These are phyloP conservation scores for Pyronema omphalodes DNA, from an alignment of 495 filamentous ascomycete species.

Conservation along the genomic window DNA sequence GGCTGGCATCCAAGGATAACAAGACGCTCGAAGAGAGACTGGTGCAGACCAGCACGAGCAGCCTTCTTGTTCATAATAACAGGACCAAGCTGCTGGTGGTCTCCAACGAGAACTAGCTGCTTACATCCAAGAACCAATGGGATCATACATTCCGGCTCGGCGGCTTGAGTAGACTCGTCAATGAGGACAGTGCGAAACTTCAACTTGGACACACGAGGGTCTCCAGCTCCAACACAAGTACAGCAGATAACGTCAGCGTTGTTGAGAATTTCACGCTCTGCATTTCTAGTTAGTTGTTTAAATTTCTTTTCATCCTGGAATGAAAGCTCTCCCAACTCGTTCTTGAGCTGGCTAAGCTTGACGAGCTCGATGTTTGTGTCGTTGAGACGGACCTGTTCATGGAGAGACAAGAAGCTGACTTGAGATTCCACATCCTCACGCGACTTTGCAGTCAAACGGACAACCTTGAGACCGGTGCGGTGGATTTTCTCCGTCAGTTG, in stretches of 20 bases:
- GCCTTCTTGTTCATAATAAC: slow-evolving; percentile 99
- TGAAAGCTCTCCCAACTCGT: slow-evolving; percentile 75
- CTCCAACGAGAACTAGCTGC: slow-evolving; percentile 91
- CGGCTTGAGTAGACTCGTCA: slow-evolving; percentile 97
- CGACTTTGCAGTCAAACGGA: slow-evolving; percentile 96
- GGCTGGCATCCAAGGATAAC: slow-evolving; percentile 84
- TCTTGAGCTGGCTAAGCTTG: slow-evolving; percentile 83
- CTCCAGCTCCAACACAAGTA: slow-evolving; percentile 94
- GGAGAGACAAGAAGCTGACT: slow-evolving; percentile 82
- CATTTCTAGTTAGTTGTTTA: slow-evolving; percentile 81
- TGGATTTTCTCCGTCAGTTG: slow-evolving; percentile 97
- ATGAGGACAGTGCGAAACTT: slow-evolving; percentile 97
- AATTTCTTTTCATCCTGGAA: slow-evolving; percentile 97
- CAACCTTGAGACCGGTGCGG: slow-evolving; percentile 81
- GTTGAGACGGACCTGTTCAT: slow-evolving; percentile 94
- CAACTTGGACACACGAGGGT: slow-evolving; percentile 84
- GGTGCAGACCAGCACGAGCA: slow-evolving; percentile 90
- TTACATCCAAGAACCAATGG: slow-evolving; percentile 94
- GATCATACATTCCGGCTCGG: slow-evolving; percentile 98
- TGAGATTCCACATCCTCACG: slow-evolving; percentile 95
- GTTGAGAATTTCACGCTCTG: slow-evolving; percentile 85
- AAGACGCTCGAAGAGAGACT: slow-evolving; percentile 91
- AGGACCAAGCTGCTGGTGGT: slow-evolving; percentile 94
- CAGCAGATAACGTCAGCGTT: slow-evolving; percentile 98
- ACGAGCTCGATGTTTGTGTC: slow-evolving; percentile 84